These are phyloP conservation scores for Bolboschoenus planiculmis DNA, from an alignment of 176 grass and related monocot species.

Conservation along the genomic window DNA sequence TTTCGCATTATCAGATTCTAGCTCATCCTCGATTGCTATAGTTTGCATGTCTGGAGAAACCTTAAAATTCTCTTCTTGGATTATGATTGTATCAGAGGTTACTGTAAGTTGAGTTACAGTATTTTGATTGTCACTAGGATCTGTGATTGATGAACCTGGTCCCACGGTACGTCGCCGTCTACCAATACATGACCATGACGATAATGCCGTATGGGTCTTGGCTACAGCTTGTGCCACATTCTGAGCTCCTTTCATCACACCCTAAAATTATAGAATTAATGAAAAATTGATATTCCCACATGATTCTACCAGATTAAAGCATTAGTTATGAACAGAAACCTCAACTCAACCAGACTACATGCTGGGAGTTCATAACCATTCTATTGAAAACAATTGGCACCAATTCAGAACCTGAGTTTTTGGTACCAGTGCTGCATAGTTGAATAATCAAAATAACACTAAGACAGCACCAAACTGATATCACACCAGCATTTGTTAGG, in stretches of 20 bases:
- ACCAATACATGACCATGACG: conserved; percentile 96
- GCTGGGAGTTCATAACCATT: too few relatives aligned
- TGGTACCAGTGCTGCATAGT: neutral
- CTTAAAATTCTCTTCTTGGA: conserved; percentile 35
- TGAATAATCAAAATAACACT: neutral
- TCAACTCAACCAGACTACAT: neutral
- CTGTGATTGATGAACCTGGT: conserved; percentile 26
- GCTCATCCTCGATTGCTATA: conserved; percentile 28
- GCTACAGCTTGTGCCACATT: conserved; percentile 92
- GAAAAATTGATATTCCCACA: neutral
- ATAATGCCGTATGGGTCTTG: conserved; percentile 63
- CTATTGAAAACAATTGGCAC: neutral
- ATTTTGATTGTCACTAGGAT: conserved; percentile 41
- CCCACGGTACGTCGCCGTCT: conserved; percentile 65
- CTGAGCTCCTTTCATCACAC: conserved; percentile 86
- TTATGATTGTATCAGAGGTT: conserved; percentile 37
- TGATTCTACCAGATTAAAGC: neutral
- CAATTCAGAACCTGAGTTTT: neutral
- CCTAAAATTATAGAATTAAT: conserved; percentile 29
- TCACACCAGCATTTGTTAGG: neutral
- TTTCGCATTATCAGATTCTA: conserved; percentile 44
- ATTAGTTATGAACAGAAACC: neutral
- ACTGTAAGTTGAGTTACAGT: conserved; percentile 35
- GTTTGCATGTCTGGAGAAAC: conserved; percentile 8
- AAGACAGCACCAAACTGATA: neutral